These are phyloP conservation scores for Chlorella ohadii DNA, from an alignment of 139 green algal species.

Conservation along the genomic window DNA sequence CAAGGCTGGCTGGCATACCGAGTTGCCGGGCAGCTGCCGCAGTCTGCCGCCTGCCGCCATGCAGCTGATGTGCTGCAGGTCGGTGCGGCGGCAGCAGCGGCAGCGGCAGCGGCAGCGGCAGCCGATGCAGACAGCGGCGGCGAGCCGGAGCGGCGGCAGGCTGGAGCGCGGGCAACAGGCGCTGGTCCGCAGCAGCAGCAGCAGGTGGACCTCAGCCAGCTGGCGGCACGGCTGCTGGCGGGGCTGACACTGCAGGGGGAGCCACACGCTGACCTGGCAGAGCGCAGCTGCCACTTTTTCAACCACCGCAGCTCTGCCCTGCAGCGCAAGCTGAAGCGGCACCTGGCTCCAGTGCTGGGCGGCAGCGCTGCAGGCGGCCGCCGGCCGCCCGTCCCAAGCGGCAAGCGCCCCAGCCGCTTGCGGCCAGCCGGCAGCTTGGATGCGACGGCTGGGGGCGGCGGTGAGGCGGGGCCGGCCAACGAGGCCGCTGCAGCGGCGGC, in stretches of 20 bases:
- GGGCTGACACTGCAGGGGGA: neutral
- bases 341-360: too few species aligned
- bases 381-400: neutral
- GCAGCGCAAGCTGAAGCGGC: too few species aligned
- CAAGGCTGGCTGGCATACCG: constrained; percentile 12
- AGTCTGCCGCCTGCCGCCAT: neutral
- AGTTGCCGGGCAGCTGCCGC: neutral
- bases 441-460: neutral
- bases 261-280: neutral
- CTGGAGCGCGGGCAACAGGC: neutral
- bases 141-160: neutral
- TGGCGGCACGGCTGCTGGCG: constrained; percentile 10
- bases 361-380: too few species aligned
- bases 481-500: neutral
- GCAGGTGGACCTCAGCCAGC: neutral
- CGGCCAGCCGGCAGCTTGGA: neutral
- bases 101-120: neutral
- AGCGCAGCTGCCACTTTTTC: neutral
- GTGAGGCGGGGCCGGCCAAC: neutral
- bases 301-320: neutral
- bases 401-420: neutral
- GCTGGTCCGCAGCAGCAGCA: neutral
- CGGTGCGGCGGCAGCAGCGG: neutral
- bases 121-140: neutral
- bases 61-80: neutral